Conservation (phyloP, 2,329 filamentous ascomycete genomes). For the Talaromyces sp. region DNA sequence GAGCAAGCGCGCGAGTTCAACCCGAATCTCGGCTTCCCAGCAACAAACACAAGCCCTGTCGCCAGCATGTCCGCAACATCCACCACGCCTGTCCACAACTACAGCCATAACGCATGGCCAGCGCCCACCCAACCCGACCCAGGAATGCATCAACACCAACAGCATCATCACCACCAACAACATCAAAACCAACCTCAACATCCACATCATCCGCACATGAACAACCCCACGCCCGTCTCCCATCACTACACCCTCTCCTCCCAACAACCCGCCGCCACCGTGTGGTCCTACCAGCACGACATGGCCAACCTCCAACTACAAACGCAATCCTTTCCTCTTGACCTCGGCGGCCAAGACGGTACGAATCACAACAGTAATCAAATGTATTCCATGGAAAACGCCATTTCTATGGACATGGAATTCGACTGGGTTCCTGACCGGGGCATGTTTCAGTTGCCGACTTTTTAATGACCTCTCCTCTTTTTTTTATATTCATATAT, state of each 20-base stretch:
- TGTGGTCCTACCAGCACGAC: conserved; percentile 5
- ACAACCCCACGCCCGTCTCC: neutral
- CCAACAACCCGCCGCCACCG: neutral
- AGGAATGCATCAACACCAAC: neutral
- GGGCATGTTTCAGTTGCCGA: conserved; percentile 11
- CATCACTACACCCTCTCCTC: neutral
- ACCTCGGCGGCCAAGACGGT: neutral
- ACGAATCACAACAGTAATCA: neutral
- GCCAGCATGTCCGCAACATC: neutral
- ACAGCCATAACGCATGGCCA: neutral
- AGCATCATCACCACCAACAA: neutral
- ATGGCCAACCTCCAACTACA: neutral
- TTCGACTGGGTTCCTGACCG: conserved; percentile 13
- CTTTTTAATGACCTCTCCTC: conserved; percentile 1
- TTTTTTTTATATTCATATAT: neutral
- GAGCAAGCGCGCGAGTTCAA: neutral
- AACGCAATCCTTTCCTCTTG: neutral
- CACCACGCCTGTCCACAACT: conserved; percentile 1
- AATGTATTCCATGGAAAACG: neutral
- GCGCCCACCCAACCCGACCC: neutral
- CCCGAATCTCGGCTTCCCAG: neutral
- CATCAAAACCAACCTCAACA: neutral
- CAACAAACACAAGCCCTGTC: neutral
- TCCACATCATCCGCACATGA: neutral
- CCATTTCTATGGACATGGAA: conserved; percentile 12